Conservation (phyloP, 2,329 filamentous ascomycete species). For the Curvularia verruculosa region DNA sequence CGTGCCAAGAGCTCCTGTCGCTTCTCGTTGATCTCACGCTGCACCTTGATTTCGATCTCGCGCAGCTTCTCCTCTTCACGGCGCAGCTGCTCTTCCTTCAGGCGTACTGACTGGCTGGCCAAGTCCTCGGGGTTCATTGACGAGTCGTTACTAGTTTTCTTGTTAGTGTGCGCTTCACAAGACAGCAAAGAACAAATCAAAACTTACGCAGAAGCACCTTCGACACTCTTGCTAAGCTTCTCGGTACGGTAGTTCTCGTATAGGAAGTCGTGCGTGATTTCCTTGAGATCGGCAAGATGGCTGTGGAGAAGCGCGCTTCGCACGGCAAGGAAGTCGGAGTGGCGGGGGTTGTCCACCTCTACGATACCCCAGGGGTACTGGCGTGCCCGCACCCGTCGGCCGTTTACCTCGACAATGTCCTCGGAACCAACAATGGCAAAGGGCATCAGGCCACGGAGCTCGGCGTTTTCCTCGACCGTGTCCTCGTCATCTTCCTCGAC, state of each 20-base stretch:
- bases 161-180: conserved; percentile 26
- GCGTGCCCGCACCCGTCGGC: conserved; percentile 87
- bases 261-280: conserved; percentile 99
- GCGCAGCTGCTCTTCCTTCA: conserved; percentile 99
- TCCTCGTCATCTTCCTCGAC: conserved; percentile 99
- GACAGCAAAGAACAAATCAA: not conserved
- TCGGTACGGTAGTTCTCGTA: conserved; percentile 99
- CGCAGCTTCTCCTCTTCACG: conserved; percentile 99
- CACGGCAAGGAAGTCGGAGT: conserved; percentile 98
- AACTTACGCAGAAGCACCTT: conserved; percentile 85
- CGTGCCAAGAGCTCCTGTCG: conserved; percentile 96
- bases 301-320: conserved; percentile 95
- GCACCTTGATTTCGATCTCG: conserved; percentile 99
- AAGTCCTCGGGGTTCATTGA: conserved; percentile 98
- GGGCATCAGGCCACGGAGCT: conserved; percentile 95
- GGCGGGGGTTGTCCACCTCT: conserved; percentile 97
- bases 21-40: conserved; percentile 99
- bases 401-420: conserved; percentile 91
- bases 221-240: conserved; percentile 99
- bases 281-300: conserved; percentile 97
- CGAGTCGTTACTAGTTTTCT: conserved; percentile 64
- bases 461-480: conserved; percentile 98
- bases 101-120: conserved; percentile 92
- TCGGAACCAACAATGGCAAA: conserved; percentile 99
- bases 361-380: conserved; percentile 99